A percentile compares a stretch with the other conserved stretches of the same genome.
Evolutionary conservation across 495 filamentous ascomycete species (phyloP).

Genomic region (Podospora tetraspora): DNA sequence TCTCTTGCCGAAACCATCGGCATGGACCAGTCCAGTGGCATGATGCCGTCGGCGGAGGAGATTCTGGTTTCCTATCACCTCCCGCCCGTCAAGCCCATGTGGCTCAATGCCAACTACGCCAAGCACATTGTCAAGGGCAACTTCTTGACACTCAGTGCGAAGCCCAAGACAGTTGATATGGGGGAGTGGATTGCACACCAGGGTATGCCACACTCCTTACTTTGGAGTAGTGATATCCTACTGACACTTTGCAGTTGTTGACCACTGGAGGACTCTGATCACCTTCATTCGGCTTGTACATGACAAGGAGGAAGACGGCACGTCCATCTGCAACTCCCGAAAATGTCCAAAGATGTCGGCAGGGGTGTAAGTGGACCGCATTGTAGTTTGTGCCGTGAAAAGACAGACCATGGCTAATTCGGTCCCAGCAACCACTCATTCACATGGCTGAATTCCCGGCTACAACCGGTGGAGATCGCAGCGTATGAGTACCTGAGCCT

Average conservation of each 20-base stretch:
- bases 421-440: constrained; percentile 71
- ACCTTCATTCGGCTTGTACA: constrained; percentile 79
- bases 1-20: constrained; percentile 33
- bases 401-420: not conserved
- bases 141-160: constrained; percentile 87
- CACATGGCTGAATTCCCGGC: constrained; percentile 73
- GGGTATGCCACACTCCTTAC: constrained; percentile 49
- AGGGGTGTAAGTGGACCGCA: constrained; percentile 61
- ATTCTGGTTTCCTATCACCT: constrained; percentile 48
- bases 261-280: constrained; percentile 79
- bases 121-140: constrained; percentile 91
- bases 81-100: constrained; percentile 37
- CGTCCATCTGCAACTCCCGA: constrained; percentile 72
- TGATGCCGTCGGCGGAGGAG: constrained; percentile 40
- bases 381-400: not conserved
- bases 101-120: constrained; percentile 64
- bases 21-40: constrained; percentile 33
- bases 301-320: constrained; percentile 66
- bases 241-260: constrained; percentile 58
- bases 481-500: constrained; percentile 83
- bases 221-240: not conserved
- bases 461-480: constrained; percentile 63
- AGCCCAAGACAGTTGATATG: constrained; percentile 85
- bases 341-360: constrained; percentile 89
- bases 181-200: constrained; percentile 95